A percentile compares a stretch with the other conserved stretches of the same genome.
Conservation (phyloP, 257 asterid genomes). For the Petrea volubilis region DNA sequence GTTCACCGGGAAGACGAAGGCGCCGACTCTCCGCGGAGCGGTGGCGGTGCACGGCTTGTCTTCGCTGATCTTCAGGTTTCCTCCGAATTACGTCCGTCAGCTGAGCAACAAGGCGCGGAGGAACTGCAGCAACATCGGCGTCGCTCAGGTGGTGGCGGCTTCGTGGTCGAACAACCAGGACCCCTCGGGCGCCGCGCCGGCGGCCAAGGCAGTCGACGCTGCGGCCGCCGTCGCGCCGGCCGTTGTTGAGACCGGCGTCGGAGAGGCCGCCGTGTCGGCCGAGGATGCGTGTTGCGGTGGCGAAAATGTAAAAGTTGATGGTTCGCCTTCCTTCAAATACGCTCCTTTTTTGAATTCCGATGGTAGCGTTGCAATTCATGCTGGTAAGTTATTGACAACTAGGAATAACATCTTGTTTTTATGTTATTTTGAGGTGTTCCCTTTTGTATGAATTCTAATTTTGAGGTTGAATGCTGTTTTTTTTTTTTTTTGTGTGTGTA, state of each 20-base stretch:
- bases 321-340: constrained; percentile 38
- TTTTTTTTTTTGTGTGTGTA: background rate
- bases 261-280: constrained; percentile 40
- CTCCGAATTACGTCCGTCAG: constrained; percentile 86
- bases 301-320: constrained; percentile 51
- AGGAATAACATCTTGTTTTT: background rate
- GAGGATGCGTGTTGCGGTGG: constrained; percentile 29
- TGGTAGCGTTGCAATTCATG: constrained; percentile 93
- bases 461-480: background rate
- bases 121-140: constrained; percentile 90
- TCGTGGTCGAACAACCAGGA: constrained; percentile 65
- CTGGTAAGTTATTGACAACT: constrained; percentile 48
- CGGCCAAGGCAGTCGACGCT: constrained; percentile 66
- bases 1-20: constrained; percentile 23
- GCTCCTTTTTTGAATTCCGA: constrained; percentile 64
- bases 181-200: constrained; percentile 36
- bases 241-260: constrained; percentile 37
- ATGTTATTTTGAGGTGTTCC: background rate
- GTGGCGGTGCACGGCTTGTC: constrained; percentile 43
- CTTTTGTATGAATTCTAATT: background rate
- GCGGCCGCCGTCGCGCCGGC: constrained; percentile 48
- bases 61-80: constrained; percentile 63
- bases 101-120: constrained; percentile 80
- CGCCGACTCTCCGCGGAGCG: constrained; percentile 25
- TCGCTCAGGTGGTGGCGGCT: constrained; percentile 90